Conservation (phyloP, 2,329 filamentous ascomycete genomes). For the Diaporthe helianthi region DNA sequence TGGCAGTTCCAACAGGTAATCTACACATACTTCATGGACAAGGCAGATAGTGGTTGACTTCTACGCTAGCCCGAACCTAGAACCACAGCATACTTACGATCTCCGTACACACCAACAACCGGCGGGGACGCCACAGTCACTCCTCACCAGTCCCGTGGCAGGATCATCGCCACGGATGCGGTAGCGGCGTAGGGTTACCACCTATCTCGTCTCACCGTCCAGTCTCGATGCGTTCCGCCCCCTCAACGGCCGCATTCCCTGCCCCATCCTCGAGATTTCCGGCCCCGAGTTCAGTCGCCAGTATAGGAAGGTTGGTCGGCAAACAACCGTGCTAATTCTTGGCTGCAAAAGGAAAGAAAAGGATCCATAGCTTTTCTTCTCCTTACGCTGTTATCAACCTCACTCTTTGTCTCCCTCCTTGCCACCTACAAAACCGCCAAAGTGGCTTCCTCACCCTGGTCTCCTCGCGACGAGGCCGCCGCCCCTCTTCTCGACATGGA, state of each 20-base stretch:
- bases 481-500: conserved; percentile 29
- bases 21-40: too few species aligned
- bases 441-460: conserved; percentile 10
- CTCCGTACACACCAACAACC: too few species aligned
- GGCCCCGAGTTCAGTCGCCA: conserved; percentile 2
- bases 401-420: background rate
- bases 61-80: background rate
- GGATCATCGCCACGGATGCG: background rate
- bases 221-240: conserved; percentile 23
- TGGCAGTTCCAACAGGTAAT: background rate
- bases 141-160: background rate
- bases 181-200: conserved; percentile 7
- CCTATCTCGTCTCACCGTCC: background rate
- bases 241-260: background rate
- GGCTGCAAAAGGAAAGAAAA: background rate
- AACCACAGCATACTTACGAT: too few species aligned
- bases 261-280: background rate
- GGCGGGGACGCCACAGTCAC: background rate
- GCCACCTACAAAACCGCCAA: background rate
- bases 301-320: background rate
- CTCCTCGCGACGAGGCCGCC: conserved; percentile 28
- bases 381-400: background rate
- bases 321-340: background rate
- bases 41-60: background rate
- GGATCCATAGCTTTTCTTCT: background rate